These are phyloP conservation scores for Trametes versicolor DNA, from an alignment of 1,284 basidiomycete species.

Conservation along the genomic window DNA sequence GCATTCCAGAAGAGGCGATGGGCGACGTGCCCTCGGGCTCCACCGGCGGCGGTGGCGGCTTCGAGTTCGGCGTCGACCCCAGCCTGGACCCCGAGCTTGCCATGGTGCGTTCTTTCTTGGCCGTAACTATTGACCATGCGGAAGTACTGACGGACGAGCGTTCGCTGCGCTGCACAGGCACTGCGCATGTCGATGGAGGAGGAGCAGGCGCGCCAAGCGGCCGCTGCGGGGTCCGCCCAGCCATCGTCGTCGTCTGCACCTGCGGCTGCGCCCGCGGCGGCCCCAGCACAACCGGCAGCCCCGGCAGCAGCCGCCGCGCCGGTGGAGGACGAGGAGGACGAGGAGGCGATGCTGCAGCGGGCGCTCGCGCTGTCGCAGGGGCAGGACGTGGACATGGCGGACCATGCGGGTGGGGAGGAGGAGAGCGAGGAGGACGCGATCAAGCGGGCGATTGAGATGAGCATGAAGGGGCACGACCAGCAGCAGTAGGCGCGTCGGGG, in stretches of 20 bases:
- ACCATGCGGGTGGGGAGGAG: constrained; percentile 50
- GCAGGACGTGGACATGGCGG: constrained; percentile 61
- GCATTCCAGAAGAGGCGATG: constrained; percentile 73
- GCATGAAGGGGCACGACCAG: constrained; percentile 45
- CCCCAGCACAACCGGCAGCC: constrained; percentile 26
- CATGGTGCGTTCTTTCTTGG: constrained; percentile 72
- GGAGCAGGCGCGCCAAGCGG: constrained; percentile 91
- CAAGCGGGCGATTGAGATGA: constrained; percentile 69
- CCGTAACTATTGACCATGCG: neutral
- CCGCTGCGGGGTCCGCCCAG: constrained; percentile 43
- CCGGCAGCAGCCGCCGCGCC: constrained; percentile 33
- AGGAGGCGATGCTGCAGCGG: constrained; percentile 72
- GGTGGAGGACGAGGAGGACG: constrained; percentile 63
- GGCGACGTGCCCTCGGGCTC: constrained; percentile 60
- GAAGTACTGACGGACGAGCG: constrained; percentile 15
- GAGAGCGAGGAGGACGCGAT: constrained; percentile 66
- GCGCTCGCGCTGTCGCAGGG: constrained; percentile 67
- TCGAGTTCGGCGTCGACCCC: constrained; percentile 94
- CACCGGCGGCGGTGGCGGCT: constrained; percentile 64
- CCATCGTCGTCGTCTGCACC: constrained; percentile 21
- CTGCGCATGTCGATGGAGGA: constrained; percentile 98
- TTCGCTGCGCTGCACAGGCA: constrained; percentile 63
- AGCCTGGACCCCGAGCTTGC: constrained; percentile 96
- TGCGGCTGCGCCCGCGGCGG: constrained; percentile 7
- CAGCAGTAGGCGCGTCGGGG: constrained; percentile 33